A percentile compares a stretch with the other conserved stretches of the same genome.
Evolutionary conservation across 768 basidiomycete genomes (phyloP).

Genomic region (Boletus huronensis): DNA sequence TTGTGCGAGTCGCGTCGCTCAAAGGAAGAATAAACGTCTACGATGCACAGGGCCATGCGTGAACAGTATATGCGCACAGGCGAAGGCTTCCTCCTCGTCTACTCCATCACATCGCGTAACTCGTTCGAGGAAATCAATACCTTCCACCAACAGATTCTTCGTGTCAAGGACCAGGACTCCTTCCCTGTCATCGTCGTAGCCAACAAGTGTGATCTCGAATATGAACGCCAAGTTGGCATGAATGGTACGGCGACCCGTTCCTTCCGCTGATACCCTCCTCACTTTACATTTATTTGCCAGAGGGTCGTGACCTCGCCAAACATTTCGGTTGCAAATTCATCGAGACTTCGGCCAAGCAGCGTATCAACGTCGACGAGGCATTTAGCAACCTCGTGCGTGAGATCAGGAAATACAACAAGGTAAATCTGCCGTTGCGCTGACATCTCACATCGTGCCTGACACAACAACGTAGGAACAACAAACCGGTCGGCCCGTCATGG

Average conservation of each 20-base stretch:
- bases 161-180: slow-evolving; percentile 94
- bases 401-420: slow-evolving; percentile 93
- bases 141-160: slow-evolving; percentile 93
- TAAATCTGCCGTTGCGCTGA: slow-evolving; percentile 28
- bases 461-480: slow-evolving; percentile 58
- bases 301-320: slow-evolving; percentile 96
- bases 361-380: slow-evolving; percentile 95
- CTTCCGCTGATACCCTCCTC: background rate
- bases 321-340: slow-evolving; percentile 93
- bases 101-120: slow-evolving; percentile 96
- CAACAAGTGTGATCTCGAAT: slow-evolving; percentile 97
- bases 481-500: slow-evolving; percentile 64
- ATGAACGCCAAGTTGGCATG: slow-evolving; percentile 93
- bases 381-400: slow-evolving; percentile 92
- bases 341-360: slow-evolving; percentile 94
- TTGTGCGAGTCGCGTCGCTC: slow-evolving; percentile 1
- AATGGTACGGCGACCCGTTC: slow-evolving; percentile 56
- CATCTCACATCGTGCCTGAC: slow-evolving; percentile 7
- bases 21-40: background rate
- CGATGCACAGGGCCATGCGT: slow-evolving; percentile 78
- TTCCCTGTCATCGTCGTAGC: slow-evolving; percentile 96
- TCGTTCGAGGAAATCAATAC: slow-evolving; percentile 97
- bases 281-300: slow-evolving; percentile 39
- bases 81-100: slow-evolving; percentile 96
- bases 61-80: slow-evolving; percentile 99